phyloP scores from a whole-genome alignment of 2,329 filamentous ascomycete species.

The Cephalotrichum gorgonifer region DNA sequence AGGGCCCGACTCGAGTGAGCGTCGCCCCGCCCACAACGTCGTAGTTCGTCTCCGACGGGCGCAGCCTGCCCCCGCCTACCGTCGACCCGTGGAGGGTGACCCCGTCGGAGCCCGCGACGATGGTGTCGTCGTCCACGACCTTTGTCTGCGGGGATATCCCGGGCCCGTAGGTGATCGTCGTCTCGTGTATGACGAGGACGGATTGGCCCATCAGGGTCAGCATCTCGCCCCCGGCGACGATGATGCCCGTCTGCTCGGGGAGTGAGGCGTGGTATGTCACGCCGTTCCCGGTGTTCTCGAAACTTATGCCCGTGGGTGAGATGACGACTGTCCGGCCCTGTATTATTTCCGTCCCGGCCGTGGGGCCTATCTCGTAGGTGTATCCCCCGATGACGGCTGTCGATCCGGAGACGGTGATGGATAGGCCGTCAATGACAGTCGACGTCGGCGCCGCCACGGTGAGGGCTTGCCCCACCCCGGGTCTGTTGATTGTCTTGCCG shows the following conservation, averaged over 20 bases:
- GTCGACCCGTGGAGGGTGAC: constrained; percentile 28
- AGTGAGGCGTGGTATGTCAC: constrained; percentile 15
- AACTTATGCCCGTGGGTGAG: constrained; percentile 20
- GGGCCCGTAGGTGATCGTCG: constrained; percentile 34
- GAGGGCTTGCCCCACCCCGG: constrained; percentile 19
- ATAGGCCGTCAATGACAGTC: constrained; percentile 25
- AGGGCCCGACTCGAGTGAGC: constrained; percentile 36
- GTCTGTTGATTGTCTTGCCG: constrained; percentile 28
- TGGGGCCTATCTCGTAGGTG: constrained; percentile 29
- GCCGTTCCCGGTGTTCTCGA: constrained; percentile 22
- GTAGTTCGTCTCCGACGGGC: constrained; percentile 24
- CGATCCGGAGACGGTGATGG: constrained; percentile 29
- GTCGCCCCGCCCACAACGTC: constrained; percentile 43
- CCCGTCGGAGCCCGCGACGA: constrained; percentile 37
- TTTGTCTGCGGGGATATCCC: constrained; percentile 20
- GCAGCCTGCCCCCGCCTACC: constrained; percentile 29
- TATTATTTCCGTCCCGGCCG: constrained; percentile 19
- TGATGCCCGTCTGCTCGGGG: constrained; percentile 27
- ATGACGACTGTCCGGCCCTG: constrained; percentile 22
- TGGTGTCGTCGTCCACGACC: constrained; percentile 37
- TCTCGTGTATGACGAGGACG: constrained; percentile 28
- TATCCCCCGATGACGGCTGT: constrained; percentile 30
- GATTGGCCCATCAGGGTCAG: constrained; percentile 31
- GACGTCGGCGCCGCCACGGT: constrained; percentile 24
- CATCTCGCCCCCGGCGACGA: constrained; percentile 37